A percentile compares a stretch with the other conserved stretches of the same genome.
Evolutionary conservation across 441 rosid species (phyloP).

Genomic region (Pelargonium citronellum): DNA sequence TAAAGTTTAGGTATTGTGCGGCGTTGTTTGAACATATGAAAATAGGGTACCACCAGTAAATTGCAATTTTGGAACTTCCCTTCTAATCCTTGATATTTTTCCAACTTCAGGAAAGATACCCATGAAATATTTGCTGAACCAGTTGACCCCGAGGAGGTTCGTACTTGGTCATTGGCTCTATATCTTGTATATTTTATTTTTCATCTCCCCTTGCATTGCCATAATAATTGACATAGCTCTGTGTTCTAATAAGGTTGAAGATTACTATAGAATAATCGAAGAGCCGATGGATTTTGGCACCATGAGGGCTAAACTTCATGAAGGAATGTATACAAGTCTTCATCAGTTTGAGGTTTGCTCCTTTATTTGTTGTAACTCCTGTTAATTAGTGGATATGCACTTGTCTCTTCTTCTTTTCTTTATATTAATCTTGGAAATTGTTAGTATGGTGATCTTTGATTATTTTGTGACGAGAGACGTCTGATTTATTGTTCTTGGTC

Average conservation of each 20-base stretch:
- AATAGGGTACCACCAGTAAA: background rate
- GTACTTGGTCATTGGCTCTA: slow-evolving; percentile 13
- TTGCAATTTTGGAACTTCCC: background rate
- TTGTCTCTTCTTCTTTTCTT: background rate
- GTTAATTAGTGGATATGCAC: background rate
- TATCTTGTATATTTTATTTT: slow-evolving; percentile 5
- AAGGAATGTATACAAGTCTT: slow-evolving; percentile 56
- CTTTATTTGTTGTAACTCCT: background rate
- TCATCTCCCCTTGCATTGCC: slow-evolving; percentile 9
- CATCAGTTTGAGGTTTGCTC: slow-evolving; percentile 56
- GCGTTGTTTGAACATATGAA: background rate
- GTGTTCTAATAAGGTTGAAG: slow-evolving; percentile 41
- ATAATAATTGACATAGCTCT: slow-evolving; percentile 12
- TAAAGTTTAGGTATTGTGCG: background rate
- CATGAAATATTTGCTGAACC: slow-evolving; percentile 57
- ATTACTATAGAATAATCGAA: slow-evolving; percentile 48
- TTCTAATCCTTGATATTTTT: slow-evolving; percentile 3
- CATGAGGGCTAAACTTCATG: slow-evolving; percentile 78
- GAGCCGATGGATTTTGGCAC: slow-evolving; percentile 80
- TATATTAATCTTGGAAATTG: background rate
- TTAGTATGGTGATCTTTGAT: background rate
- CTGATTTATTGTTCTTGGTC: slow-evolving; percentile 16
- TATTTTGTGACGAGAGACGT: background rate
- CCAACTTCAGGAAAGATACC: slow-evolving; percentile 41
- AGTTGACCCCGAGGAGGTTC: slow-evolving; percentile 49